Evolutionary conservation across 2,329 filamentous ascomycete species (phyloP), one percentile per base, ranked within the genome.

Genomic region (Alternaria arbusti): DNA sequence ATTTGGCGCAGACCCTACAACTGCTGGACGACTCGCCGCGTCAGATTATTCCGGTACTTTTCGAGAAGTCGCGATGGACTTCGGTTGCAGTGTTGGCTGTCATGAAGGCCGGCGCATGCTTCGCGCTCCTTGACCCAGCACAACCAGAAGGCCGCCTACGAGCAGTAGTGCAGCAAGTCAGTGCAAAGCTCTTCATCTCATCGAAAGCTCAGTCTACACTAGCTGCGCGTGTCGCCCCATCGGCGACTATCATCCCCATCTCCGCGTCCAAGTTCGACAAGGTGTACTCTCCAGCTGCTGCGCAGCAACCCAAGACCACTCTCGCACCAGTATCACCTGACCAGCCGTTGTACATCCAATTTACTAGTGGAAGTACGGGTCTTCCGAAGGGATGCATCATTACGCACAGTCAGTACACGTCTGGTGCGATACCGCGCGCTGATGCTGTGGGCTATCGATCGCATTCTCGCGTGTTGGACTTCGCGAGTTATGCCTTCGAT

Each of bases 61-160:
- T 82, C 46, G 80, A 82, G 45, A 82, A 82, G 61, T 80, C 74
- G 1, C 65, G 71, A 57, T 82, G 79, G 79, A 79, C 75, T 0
- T 68, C 77, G 4, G 78, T 82, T 17, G 78, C 78, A 8, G 74
- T 81, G 8, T 72, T 82, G 6, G 79, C 78, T 5, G 70, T 81
- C 10, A 78, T 82, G 76, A 81, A 81, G 50, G 73, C 78, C 11
- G 80, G 80, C 9, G 79, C 74, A 5, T 78, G 76, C 56, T 79
- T 80, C 55, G 74, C 75, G 6, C 65, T 79, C 3, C 69, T 80
- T 13, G 78, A 80, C 30, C 77, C 78, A 15, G 77, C 77, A 20
- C 76, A 79, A 32, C 78, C 78, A 12, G 74, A 78, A 65, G 76
- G 75, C 12, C 70, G 78, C 6, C 63, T 79, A 12, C 62, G 72